phyloP scores from a whole-genome alignment of 2,329 filamentous ascomycete genomes.

The Ciborinia camelliae region DNA sequence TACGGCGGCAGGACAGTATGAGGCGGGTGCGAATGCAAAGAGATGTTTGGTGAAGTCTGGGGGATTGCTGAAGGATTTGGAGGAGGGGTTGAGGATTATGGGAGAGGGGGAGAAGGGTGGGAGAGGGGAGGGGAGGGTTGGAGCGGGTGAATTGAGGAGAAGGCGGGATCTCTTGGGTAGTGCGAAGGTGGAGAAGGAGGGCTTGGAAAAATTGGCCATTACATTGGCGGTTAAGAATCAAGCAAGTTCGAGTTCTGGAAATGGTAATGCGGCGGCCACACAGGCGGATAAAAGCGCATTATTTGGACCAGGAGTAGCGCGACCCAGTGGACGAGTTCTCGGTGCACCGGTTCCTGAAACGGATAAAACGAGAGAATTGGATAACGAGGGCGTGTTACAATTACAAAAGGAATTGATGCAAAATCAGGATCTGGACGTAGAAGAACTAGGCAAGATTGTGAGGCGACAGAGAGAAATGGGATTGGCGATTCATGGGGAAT shows the following conservation, averaged over 20 bases:
- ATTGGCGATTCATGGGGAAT: constrained; percentile 69
- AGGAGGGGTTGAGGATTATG: constrained; percentile 60
- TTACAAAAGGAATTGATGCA: constrained; percentile 71
- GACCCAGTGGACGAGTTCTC: constrained; percentile 59
- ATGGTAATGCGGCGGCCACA: constrained; percentile 27
- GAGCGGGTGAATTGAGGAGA: constrained; percentile 71
- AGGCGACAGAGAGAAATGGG: constrained; percentile 75
- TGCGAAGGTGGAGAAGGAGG: constrained; percentile 70
- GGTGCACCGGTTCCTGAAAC: constrained; percentile 73
- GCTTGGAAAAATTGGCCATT: constrained; percentile 68
- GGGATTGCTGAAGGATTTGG: constrained; percentile 59
- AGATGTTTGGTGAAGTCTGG: constrained; percentile 66
- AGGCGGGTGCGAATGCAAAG: constrained; percentile 72
- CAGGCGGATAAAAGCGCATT: constrained; percentile 46
- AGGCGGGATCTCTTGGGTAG: constrained; percentile 67
- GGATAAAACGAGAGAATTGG: constrained; percentile 70
- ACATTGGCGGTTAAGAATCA: constrained; percentile 50
- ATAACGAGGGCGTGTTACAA: constrained; percentile 70
- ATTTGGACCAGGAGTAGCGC: constrained; percentile 42
- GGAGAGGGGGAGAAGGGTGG: constrained; percentile 45
- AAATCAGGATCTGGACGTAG: constrained; percentile 71
- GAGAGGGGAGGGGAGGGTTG: constrained; percentile 44
- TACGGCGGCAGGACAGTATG: constrained; percentile 51
- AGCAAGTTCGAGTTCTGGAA: constrained; percentile 19
- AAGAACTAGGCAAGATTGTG: constrained; percentile 65